A percentile compares a stretch with the other conserved stretches of the same genome.
phyloP scores from a whole-genome alignment of 768 basidiomycete genomes.

The Panaeolus papilionaceus region DNA sequence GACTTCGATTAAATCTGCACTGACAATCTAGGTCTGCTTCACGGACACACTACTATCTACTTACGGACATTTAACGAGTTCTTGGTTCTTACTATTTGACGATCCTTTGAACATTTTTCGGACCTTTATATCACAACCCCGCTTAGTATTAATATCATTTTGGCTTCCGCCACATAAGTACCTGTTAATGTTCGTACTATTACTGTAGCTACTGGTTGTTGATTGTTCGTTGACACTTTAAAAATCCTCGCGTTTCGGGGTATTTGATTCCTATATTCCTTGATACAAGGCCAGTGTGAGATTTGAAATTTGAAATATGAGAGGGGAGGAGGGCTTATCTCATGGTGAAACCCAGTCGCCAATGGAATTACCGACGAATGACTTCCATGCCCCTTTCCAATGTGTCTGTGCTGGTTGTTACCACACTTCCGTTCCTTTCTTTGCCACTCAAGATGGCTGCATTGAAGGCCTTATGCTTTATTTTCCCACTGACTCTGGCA shows the following conservation, averaged over 20 bases:
- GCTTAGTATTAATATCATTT: too few species aligned
- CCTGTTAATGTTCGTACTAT: too few species aligned
- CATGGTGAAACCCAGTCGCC: neutral
- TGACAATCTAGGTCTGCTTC: neutral
- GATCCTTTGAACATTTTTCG: neutral
- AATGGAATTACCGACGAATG: neutral
- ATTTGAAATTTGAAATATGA: too few species aligned
- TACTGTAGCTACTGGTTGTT: too few species aligned
- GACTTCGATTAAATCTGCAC: neutral
- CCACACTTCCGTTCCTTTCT: conserved; percentile 17
- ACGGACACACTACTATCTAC: neutral
- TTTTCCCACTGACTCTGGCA: conserved; percentile 8
- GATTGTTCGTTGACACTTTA: too few species aligned
- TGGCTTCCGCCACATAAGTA: too few species aligned
- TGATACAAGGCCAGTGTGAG: too few species aligned
- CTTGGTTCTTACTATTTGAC: neutral
- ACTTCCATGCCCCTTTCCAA: neutral
- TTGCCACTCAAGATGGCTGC: neutral
- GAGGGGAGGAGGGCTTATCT: neutral
- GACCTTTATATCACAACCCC: neutral
- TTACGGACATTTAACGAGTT: neutral
- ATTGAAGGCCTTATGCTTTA: conserved; percentile 2
- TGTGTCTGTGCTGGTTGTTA: neutral
- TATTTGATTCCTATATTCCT: too few species aligned
- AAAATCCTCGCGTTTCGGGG: too few species aligned